Evolutionary conservation across 306 rosid genomes (phyloP).

Genomic region (Delonix regia): DNA sequence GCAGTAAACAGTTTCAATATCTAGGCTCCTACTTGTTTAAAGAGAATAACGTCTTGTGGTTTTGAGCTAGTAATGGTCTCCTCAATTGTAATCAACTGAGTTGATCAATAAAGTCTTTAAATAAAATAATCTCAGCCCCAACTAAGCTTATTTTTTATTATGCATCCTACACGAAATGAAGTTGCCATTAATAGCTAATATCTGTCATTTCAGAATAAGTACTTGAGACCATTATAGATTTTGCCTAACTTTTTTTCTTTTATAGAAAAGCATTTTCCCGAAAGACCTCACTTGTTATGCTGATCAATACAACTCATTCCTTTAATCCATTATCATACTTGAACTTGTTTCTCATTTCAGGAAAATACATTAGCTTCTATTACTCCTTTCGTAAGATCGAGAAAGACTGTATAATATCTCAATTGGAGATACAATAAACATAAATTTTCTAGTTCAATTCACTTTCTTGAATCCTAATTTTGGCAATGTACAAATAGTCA

Average conservation of each 20-base stretch:
- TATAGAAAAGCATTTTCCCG: too few relatives aligned
- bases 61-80: neutral
- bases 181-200: neutral
- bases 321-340: neutral
- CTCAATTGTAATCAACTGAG: neutral
- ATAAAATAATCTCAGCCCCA: neutral
- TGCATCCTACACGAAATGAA: neutral
- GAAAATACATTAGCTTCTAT: too few relatives aligned
- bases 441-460: neutral
- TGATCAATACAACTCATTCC: neutral
- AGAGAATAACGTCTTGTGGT: neutral
- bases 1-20: conserved; percentile 8
- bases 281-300: neutral
- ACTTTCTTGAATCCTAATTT: neutral
- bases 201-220: neutral
- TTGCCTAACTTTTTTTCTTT: too few relatives aligned
- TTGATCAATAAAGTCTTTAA: neutral
- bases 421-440: neutral
- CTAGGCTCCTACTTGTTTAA: neutral
- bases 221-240: too few relatives aligned
- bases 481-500: neutral
- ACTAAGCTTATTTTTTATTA: too few relatives aligned
- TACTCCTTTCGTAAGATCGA: neutral
- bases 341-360: neutral
- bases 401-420: neutral